Evolutionary conservation across 331 rosid species (phyloP), one percentile per base, ranked within the genome.

Genomic region (Cucumis variabilis): DNA sequence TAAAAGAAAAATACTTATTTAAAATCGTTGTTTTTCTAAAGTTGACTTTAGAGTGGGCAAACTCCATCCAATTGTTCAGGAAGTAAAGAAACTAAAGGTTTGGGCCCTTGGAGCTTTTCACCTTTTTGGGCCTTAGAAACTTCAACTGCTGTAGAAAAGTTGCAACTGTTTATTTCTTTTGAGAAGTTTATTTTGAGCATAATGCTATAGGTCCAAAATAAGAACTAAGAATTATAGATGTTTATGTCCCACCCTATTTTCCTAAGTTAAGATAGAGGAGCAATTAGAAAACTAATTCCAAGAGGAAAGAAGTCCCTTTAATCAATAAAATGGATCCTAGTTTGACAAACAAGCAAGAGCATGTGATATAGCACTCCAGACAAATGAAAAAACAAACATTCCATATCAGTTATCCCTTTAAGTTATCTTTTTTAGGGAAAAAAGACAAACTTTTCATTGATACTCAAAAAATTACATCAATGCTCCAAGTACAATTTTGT

Each of bases 391-490:
- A n/a, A 23, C 65, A 50, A 48, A 50, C 6, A 1, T 37, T 77
- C 13, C 83, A 48, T 77, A 24, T 44, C 33, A 3, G 41, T 48
- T 76, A 10, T 48, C 79, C 79, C 4, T 37, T 73, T 71, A 28
- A 30, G 48, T 53, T 74, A 3, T 41, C 79, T 37, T 11, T 37
- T 74, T 37, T 41, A 37, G 80, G 8, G 4, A 24, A n/a, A 65
- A 20, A 37, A 37, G 23, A 72, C 7, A 72, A 23, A 21, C 27
- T 20, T 74, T 74, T 44, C 81, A 75, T 8, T 33, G 51, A 37
- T 73, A 37, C 53, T 73, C 48, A 16, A 73, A 73, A 73, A 73
- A 16, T 73, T 33, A 73, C 79, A 73, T 73, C 78, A 72, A 72
- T 33, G 78, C 28, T 75, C 28, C 11, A 75, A 44, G 58, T 21